These are phyloP conservation scores for Typha latifolia DNA, from an alignment of 176 grass and related monocot genomes.

Conservation along the genomic window DNA sequence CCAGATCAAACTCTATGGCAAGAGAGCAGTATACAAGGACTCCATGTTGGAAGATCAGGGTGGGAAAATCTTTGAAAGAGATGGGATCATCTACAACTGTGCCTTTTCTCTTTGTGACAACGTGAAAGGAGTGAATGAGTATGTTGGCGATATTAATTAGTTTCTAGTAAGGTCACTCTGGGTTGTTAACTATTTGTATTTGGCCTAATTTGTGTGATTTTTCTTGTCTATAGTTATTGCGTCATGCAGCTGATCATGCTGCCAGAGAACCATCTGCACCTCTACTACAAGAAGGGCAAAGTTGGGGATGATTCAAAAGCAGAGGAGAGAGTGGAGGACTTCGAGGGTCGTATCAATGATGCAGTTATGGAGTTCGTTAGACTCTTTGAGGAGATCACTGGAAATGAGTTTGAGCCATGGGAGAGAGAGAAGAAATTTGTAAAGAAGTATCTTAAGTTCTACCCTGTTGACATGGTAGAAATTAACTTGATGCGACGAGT, in stretches of 20 bases:
- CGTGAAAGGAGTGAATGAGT: constrained; percentile 44
- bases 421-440: constrained; percentile 67
- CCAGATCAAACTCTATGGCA: constrained; percentile 75
- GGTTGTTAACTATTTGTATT: no score
- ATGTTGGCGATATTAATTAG: not conserved
- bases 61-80: constrained; percentile 53
- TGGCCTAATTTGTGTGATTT: not conserved
- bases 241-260: constrained; percentile 64
- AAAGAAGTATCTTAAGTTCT: constrained; percentile 63
- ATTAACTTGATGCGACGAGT: no score
- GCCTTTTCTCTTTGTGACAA: constrained; percentile 54
- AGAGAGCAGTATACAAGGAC: constrained; percentile 55
- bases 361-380: constrained; percentile 53
- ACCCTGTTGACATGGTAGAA: constrained; percentile 74
- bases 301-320: constrained; percentile 58
- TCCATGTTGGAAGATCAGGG: constrained; percentile 57
- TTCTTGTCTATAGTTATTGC: constrained; percentile 36
- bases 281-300: constrained; percentile 70
- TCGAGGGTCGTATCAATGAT: constrained; percentile 42
- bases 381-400: constrained; percentile 63
- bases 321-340: constrained; percentile 72
- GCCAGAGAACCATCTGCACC: constrained; percentile 54
- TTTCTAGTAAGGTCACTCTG: no score
- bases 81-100: constrained; percentile 76
- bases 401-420: constrained; percentile 85